Percentiles rank a stretch among this genome's conserved stretches.
Evolutionary conservation across 2,329 filamentous ascomycete species (phyloP).

Genomic region (Sclerotinia glacialis): DNA sequence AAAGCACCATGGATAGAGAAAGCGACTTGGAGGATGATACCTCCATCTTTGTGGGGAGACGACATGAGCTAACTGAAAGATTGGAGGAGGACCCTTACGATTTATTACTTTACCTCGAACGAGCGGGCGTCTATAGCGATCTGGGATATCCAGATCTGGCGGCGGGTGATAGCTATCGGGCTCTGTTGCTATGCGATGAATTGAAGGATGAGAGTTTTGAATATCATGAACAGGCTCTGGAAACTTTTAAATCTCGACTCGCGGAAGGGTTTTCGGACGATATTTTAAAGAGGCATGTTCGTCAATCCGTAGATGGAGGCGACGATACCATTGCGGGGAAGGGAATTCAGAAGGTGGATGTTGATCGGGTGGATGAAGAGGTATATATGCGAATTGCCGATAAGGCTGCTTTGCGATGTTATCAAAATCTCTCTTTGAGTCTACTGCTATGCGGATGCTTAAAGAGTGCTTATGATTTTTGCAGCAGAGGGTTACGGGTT

Average conservation of each 20-base stretch:
- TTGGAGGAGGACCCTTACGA: constrained; percentile 57
- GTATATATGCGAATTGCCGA: constrained; percentile 45
- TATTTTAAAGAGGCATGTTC: constrained; percentile 41
- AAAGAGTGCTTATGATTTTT: constrained; percentile 65
- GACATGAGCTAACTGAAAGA: constrained; percentile 55
- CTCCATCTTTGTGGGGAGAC: constrained; percentile 49
- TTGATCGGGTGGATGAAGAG: constrained; percentile 41
- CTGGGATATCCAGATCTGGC: constrained; percentile 89
- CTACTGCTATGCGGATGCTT: constrained; percentile 65
- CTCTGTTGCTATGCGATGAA: constrained; percentile 82
- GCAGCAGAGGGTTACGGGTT: constrained; percentile 56
- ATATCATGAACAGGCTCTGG: constrained; percentile 68
- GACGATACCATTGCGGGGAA: constrained; percentile 23
- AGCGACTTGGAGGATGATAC: constrained; percentile 32
- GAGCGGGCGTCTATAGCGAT: constrained; percentile 67
- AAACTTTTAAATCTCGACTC: constrained; percentile 36
- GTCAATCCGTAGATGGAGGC: constrained; percentile 25
- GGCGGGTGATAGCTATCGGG: constrained; percentile 84
- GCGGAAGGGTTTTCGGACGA: constrained; percentile 40
- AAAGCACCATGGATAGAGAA: constrained; percentile 25
- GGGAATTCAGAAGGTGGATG: constrained; percentile 28
- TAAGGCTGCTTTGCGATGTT: constrained; percentile 55
- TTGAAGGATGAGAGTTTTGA: constrained; percentile 75
- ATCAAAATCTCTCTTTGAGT: constrained; percentile 56
- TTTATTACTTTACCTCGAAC: constrained; percentile 62